phyloP scores from a whole-genome alignment of 768 basidiomycete genomes.

The Gymnopilus junonius region DNA sequence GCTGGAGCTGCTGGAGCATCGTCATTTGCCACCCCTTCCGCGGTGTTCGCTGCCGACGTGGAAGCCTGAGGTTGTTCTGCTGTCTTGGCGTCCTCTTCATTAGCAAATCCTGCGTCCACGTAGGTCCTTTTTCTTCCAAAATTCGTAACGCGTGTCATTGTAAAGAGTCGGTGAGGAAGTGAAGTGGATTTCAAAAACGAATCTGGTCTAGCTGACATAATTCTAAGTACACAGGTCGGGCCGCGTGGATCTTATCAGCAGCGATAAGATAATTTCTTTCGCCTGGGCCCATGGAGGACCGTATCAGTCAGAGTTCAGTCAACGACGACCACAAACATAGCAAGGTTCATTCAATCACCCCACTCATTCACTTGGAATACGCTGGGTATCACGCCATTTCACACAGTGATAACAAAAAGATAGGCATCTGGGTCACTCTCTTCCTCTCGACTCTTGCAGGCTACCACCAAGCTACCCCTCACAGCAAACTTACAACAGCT shows the following conservation, averaged over 20 bases:
- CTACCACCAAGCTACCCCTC: neutral
- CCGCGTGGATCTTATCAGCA: neutral
- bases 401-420: neutral
- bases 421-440: neutral
- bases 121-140: constrained; percentile 78
- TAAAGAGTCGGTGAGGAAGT: neutral
- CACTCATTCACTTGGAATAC: neutral
- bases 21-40: constrained; percentile 12
- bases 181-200: no score
- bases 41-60: neutral
- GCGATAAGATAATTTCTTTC: neutral
- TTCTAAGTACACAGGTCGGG: no score
- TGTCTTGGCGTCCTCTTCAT: constrained; percentile 7
- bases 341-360: neutral
- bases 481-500: neutral
- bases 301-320: neutral
- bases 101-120: constrained; percentile 61
- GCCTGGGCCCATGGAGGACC: neutral
- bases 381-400: neutral
- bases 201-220: neutral
- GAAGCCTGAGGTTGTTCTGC: constrained; percentile 19
- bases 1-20: constrained; percentile 30
- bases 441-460: neutral
- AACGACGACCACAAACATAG: neutral
- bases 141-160: constrained; percentile 77